Base-by-base conservation (phyloP, 2,329 filamentous ascomycete species). In the Paramyrothecium sp. region DNA sequence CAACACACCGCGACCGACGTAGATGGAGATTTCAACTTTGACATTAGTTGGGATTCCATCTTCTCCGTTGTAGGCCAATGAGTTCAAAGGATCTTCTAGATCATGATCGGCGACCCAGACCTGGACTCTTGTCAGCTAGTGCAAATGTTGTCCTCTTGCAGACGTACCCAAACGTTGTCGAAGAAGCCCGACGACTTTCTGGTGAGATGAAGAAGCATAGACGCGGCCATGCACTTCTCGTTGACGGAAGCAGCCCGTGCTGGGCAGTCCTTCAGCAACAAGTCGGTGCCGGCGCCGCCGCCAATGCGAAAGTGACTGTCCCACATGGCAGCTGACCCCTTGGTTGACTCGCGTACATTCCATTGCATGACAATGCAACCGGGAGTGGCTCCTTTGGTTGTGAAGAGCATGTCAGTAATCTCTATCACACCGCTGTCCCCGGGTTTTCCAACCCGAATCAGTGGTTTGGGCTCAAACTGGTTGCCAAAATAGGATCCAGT, bases 391-490 rank as follows among this genome's bases (percentile, higher is more conserved):
- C 89, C 89, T 63, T 80, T 78, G 47, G 86, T 89, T 59, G 84
- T 81, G 65, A 92, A 85, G 56, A 91, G 80, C 53, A 90, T 71
- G 65, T 92, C 89, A 48, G 78, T 82, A 61, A 91, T 88, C 71
- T 92, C 89, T 33, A 91, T 86, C 12, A 75, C 74, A 54, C 88
- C 89, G 30, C 73, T 74, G 53, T 89, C 82, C 49, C 87, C 87
- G 19, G 75, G 70, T 50, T 81, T 69, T 21, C 89, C 89, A 51
- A 92, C 78, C 65, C 88, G 83, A 64, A 90, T 83, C 62, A 89
- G 81, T 3, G 88, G 83, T 57, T 83, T 79, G 2, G 89, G 89
- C 60, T 87, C 83, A 54, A 75, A 70, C 66, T 81, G 74, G 68
- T 91, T 82, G 20, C 70, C 69, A 72, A 91, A 92, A 57, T 81